phyloP scores from a whole-genome alignment of 305 asterid genomes.

The Fraxinus velutina region DNA sequence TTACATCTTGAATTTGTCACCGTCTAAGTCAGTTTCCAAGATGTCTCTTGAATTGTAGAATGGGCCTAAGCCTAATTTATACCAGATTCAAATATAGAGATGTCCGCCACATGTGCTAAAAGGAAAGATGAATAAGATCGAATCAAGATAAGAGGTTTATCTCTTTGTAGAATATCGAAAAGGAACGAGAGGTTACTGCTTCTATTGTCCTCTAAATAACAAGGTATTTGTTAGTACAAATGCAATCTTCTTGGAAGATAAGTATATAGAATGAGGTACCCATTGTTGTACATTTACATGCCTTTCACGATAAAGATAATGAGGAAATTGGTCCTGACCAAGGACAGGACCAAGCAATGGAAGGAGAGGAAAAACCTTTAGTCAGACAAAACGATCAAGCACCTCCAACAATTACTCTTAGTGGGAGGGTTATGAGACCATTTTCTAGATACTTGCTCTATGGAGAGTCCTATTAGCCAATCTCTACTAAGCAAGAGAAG shows the following conservation, averaged over 20 bases:
- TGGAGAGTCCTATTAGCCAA: not conserved
- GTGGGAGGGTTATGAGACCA: not conserved
- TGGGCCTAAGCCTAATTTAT: not conserved
- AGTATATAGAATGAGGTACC: not conserved
- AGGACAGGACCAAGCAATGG: not conserved
- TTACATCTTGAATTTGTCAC: not conserved
- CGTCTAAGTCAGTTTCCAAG: not conserved
- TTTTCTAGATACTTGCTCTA: not conserved
- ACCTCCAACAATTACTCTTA: not conserved
- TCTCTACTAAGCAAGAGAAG: not conserved
- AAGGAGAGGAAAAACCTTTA: not conserved
- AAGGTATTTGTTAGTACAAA: too few relatives aligned
- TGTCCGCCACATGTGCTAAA: not conserved
- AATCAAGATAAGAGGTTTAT: not conserved
- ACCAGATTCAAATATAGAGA: not conserved
- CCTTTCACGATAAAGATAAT: not conserved
- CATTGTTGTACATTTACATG: not conserved
- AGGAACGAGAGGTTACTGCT: not conserved
- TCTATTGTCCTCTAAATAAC: not conserved
- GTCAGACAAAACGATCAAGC: not conserved
- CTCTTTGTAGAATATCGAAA: not conserved
- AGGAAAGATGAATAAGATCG: not conserved
- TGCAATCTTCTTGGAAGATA: not conserved
- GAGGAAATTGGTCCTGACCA: not conserved
- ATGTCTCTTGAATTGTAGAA: not conserved